A percentile compares a stretch with the other conserved stretches of the same genome.
Conservation (phyloP, 78 protist species). For the Cyanophora paradoxa region DNA sequence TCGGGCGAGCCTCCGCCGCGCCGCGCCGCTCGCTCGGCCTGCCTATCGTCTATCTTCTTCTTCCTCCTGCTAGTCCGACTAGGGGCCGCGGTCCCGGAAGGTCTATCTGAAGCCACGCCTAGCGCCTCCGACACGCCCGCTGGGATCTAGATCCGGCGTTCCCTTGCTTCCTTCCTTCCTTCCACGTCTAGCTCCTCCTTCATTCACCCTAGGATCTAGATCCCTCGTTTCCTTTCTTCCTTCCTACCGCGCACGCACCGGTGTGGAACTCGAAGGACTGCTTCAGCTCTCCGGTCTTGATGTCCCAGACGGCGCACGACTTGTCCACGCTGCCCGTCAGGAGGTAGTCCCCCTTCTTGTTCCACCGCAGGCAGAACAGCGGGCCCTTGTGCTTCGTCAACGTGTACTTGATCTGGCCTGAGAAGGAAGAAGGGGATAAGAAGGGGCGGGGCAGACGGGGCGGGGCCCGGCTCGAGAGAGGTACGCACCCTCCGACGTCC, state of each 20-base stretch:
- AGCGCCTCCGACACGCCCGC: no score
- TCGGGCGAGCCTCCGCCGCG: background rate
- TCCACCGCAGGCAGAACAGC: slow-evolving; percentile 88
- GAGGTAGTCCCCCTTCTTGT: slow-evolving; percentile 56
- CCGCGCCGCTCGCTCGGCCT: background rate
- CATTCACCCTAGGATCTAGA: no score
- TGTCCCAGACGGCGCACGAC: slow-evolving; percentile 88
- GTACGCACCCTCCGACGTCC: slow-evolving; percentile 32
- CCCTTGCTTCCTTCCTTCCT: no score
- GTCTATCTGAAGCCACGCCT: no score
- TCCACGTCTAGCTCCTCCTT: no score
- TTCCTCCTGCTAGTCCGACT: no score
- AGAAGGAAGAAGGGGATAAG: background rate
- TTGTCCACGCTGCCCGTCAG: slow-evolving; percentile 79
- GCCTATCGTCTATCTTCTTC: no score
- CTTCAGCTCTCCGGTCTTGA: slow-evolving; percentile 43
- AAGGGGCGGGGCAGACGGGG: background rate
- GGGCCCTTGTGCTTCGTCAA: slow-evolving; percentile 72
- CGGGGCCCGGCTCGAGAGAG: no score
- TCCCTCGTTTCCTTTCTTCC: no score
- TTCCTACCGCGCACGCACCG: background rate
- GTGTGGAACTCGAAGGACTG: slow-evolving; percentile 69
- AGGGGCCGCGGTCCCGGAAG: background rate
- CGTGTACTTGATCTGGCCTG: slow-evolving; percentile 11
- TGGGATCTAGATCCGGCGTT: no score